Evolutionary conservation across 345 rosid species (phyloP).

Genomic region (Pistacia vera): DNA sequence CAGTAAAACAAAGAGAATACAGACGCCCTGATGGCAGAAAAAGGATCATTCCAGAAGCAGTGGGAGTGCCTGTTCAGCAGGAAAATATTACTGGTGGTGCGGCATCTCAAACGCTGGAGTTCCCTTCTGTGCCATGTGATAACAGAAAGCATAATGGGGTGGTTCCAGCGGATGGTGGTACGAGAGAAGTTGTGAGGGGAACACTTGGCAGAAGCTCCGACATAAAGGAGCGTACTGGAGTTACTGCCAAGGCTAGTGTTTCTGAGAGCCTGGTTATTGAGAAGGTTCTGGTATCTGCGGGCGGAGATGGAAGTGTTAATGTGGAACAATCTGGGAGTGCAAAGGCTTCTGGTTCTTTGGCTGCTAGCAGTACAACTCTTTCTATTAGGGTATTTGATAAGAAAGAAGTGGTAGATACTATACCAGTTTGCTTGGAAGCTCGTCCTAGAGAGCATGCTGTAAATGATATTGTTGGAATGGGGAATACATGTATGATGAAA

Average conservation of each 20-base stretch:
- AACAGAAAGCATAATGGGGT: constrained; percentile 49
- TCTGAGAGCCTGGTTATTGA: constrained; percentile 84
- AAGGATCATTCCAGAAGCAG: constrained; percentile 98
- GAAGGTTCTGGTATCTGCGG: constrained; percentile 61
- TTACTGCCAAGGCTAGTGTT: constrained; percentile 75
- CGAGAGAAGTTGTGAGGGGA: constrained; percentile 48
- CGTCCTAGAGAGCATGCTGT: constrained; percentile 74
- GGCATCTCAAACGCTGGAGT: constrained; percentile 42
- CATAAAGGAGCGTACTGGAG: constrained; percentile 69
- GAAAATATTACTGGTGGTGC: constrained; percentile 44
- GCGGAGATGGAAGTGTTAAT: constrained; percentile 54
- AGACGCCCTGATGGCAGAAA: constrained; percentile 97
- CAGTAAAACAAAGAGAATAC: constrained; percentile 92
- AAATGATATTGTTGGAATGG: constrained; percentile 76
- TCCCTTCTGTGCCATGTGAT: constrained; percentile 40
- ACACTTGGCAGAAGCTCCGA: constrained; percentile 51
- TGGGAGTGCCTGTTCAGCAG: constrained; percentile 72
- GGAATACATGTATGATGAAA: constrained; percentile 61
- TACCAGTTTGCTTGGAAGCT: constrained; percentile 91
- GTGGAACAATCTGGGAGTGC: constrained; percentile 64
- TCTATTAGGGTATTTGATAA: constrained; percentile 83
- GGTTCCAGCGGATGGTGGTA: constrained; percentile 41
- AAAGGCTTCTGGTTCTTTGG: constrained; percentile 49
- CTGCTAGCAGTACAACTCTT: constrained; percentile 36
- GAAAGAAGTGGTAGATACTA: constrained; percentile 66